phyloP scores from a whole-genome alignment of 441 rosid genomes.

The Isatis lusitanica region DNA sequence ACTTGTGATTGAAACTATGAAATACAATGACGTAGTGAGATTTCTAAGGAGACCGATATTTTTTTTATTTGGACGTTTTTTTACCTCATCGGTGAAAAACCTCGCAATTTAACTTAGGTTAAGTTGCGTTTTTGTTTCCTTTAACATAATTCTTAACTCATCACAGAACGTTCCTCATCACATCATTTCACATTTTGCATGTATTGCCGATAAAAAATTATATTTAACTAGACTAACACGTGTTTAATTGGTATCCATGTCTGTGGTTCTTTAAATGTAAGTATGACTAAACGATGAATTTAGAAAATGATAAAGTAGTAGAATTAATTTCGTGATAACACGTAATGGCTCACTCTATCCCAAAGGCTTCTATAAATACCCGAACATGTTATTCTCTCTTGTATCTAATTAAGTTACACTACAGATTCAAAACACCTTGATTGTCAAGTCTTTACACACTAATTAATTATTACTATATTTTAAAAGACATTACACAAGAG shows the following conservation, averaged over 20 bases:
- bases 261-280: constrained; percentile 2
- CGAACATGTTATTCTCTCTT: background rate
- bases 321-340: constrained; percentile 26
- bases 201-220: background rate
- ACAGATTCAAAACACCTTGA: constrained; percentile 1
- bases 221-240: background rate
- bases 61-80: background rate
- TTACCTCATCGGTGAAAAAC: background rate
- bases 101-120: background rate
- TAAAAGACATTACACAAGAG: background rate
- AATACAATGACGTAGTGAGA: background rate
- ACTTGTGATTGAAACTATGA: background rate
- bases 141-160: background rate
- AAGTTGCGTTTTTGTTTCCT: background rate
- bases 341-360: constrained; percentile 24
- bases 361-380: constrained; percentile 33
- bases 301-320: constrained; percentile 10
- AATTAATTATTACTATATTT: background rate
- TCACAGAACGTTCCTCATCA: no score
- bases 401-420: constrained; percentile 1
- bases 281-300: constrained; percentile 1
- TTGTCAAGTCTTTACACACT: background rate
- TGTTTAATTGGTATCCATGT: background rate
- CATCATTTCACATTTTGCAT: background rate
- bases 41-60: background rate